These are phyloP conservation scores for Dendrobium catenatum DNA, from an alignment of 106 monocot species.

Conservation along the genomic window DNA sequence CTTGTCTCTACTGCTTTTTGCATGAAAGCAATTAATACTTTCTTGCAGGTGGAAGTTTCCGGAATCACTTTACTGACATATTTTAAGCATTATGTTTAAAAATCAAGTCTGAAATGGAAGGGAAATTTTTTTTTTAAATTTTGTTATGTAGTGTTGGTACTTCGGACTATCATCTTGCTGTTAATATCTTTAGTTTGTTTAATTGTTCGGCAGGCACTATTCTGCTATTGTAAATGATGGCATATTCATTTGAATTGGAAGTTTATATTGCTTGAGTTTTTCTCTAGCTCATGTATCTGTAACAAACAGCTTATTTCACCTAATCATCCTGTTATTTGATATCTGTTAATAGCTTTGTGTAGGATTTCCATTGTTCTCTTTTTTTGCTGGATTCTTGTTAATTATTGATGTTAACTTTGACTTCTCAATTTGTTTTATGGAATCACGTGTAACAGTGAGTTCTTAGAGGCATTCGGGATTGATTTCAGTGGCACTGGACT, in stretches of 20 bases:
- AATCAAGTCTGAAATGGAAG: conserved; percentile 3
- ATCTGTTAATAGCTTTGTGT: background rate
- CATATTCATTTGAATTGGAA: background rate
- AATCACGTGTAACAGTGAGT: conserved; percentile 23
- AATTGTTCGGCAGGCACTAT: background rate
- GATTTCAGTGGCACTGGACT: conserved; percentile 28
- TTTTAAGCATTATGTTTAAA: background rate
- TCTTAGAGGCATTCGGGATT: conserved; percentile 31
- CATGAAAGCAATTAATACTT: background rate
- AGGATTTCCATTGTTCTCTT: background rate
- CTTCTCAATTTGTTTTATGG: conserved; percentile 32
- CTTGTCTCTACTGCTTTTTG: background rate
- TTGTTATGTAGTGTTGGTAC: background rate
- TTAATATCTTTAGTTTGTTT: conserved; percentile 5
- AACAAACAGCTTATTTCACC: background rate
- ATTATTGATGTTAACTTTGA: background rate
- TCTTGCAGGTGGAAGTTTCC: background rate
- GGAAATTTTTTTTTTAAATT: background rate
- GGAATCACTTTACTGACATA: background rate
- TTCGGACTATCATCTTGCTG: background rate
- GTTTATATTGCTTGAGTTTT: background rate
- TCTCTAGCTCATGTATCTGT: background rate
- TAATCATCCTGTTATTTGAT: background rate
- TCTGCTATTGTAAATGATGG: background rate
- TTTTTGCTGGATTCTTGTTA: background rate